phyloP scores from a whole-genome alignment of 371 early-diverging fungal species.

The Mortierella sp. region DNA sequence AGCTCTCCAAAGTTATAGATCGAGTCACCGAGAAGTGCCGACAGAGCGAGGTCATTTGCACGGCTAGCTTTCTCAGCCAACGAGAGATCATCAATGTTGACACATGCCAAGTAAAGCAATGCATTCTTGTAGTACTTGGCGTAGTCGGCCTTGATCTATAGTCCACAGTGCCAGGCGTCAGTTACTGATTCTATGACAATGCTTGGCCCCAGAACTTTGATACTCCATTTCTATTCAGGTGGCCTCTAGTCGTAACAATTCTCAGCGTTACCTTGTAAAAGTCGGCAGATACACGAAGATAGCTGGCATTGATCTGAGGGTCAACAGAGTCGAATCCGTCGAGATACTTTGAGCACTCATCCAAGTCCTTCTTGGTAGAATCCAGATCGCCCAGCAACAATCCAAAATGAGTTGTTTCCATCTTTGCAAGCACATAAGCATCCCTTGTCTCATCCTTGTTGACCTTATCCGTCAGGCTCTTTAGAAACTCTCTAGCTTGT shows the following conservation, averaged over 20 bases:
- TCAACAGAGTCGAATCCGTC: constrained; percentile 88
- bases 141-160: constrained; percentile 88
- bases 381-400: constrained; percentile 82
- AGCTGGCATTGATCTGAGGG: constrained; percentile 91
- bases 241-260: not conserved
- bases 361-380: constrained; percentile 84
- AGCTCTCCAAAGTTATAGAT: constrained; percentile 99
- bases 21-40: constrained; percentile 94
- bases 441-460: constrained; percentile 77
- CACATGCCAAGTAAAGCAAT: constrained; percentile 92
- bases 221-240: not conserved
- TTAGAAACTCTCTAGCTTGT: constrained; percentile 78
- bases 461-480: constrained; percentile 75
- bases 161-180: not conserved
- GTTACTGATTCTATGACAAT: not conserved
- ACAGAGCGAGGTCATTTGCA: constrained; percentile 91
- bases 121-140: constrained; percentile 96
- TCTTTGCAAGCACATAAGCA: constrained; percentile 86
- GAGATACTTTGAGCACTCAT: constrained; percentile 87
- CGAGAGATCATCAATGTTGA: constrained; percentile 85
- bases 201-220: not conserved
- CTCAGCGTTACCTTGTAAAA: constrained; percentile 86
- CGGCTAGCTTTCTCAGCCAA: constrained; percentile 82
- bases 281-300: constrained; percentile 95
- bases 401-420: constrained; percentile 90